Conservation (phyloP, 2,329 filamentous ascomycete genomes). For the Ophiobolus disseminans region DNA sequence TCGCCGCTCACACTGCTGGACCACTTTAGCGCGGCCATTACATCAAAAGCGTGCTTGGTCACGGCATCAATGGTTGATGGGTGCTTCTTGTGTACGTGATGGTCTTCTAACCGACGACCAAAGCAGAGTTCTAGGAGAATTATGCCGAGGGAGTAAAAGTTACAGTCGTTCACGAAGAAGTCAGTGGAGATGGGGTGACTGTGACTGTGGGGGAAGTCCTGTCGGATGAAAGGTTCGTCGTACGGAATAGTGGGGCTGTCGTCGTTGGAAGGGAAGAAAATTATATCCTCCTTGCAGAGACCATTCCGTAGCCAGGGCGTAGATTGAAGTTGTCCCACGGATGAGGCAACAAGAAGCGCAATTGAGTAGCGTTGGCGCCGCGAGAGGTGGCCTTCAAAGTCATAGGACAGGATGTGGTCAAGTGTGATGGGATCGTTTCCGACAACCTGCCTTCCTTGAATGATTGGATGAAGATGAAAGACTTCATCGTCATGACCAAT, state of each 20-base stretch:
- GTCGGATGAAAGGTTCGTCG: conserved; percentile 73
- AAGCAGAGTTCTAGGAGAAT: conserved; percentile 29
- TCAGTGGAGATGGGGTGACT: background rate
- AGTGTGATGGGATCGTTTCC: conserved; percentile 6
- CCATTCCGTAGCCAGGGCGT: conserved; percentile 19
- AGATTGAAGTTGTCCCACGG: conserved; percentile 22
- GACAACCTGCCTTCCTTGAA: conserved; percentile 2
- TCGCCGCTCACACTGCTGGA: conserved; percentile 18
- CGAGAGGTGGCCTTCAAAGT: conserved; percentile 7
- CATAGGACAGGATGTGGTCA: conserved; percentile 14
- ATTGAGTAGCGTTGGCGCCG: conserved; percentile 24
- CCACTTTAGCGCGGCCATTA: conserved; percentile 24
- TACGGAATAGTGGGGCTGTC: conserved; percentile 6
- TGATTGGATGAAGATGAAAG: conserved; percentile 19
- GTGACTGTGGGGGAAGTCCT: conserved; percentile 68
- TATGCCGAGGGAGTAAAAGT: conserved; percentile 28
- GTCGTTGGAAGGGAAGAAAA: conserved; percentile 17
- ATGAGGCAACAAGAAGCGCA: conserved; percentile 26
- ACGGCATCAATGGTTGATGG: conserved; percentile 6
- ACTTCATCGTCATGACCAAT: conserved; percentile 16
- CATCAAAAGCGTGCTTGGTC: conserved; percentile 20
- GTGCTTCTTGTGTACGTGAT: conserved; percentile 16
- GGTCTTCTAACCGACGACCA: conserved; percentile 19
- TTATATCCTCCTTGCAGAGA: conserved; percentile 18
- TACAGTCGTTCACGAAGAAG: conserved; percentile 9